These are phyloP conservation scores for Maudiozyma pseudohumilis DNA, from an alignment of 805 yeast species.

Conservation along the genomic window DNA sequence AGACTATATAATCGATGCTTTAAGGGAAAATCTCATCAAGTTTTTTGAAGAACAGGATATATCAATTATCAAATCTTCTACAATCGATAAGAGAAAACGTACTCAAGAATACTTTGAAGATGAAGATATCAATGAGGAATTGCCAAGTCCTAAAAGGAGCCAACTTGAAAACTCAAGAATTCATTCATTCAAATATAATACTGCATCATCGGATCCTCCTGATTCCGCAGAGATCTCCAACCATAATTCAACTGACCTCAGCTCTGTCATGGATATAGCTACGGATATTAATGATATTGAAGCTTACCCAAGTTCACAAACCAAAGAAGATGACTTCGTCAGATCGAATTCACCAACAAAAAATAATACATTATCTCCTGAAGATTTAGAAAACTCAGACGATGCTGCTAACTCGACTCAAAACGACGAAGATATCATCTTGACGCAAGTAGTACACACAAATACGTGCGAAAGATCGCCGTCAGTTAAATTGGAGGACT, in stretches of 20 bases:
- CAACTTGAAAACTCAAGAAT: not conserved
- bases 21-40: conserved; percentile 41
- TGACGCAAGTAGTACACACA: too few relatives aligned
- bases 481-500: conserved; percentile 1
- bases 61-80: conserved; percentile 1
- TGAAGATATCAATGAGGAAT: not conserved
- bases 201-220: not conserved
- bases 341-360: not conserved
- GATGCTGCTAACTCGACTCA: too few relatives aligned
- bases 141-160: not conserved
- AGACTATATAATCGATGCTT: conserved; percentile 40
- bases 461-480: too few relatives aligned
- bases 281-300: not conserved
- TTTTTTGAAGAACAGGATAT: conserved; percentile 33
- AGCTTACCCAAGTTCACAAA: conserved; percentile 2
- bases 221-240: not conserved
- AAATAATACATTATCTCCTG: not conserved
- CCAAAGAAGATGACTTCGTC: not conserved
- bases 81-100: not conserved
- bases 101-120: not conserved
- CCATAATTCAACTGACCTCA: not conserved
- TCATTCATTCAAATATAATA: not conserved
- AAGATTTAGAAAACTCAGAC: not conserved
- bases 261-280: conserved; percentile 1
- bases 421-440: too few relatives aligned